A percentile compares a stretch with the other conserved stretches of the same genome.
These are phyloP conservation scores for Diaporthe sp. DNA, from an alignment of 2,329 filamentous ascomycete species.

Conservation along the genomic window DNA sequence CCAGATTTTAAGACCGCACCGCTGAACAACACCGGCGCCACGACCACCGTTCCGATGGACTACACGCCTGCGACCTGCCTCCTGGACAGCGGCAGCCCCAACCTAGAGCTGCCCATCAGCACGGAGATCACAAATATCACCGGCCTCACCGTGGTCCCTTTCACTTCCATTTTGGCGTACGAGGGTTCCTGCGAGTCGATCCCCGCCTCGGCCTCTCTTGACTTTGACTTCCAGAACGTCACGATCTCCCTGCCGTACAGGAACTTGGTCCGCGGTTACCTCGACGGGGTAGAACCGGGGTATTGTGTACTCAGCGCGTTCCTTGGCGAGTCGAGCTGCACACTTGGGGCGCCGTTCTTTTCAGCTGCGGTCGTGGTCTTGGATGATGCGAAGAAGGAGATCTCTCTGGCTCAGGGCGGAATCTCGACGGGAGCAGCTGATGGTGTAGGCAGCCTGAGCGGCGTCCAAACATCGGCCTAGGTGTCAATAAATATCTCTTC, in stretches of 20 bases:
- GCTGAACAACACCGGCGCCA: neutral
- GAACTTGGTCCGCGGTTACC: slow-evolving; percentile 6
- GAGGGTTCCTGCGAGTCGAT: slow-evolving; percentile 8
- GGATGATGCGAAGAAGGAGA: neutral
- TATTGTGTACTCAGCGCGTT: slow-evolving; percentile 21
- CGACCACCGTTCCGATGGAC: neutral
- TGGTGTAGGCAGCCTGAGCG: neutral
- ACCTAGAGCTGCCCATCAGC: slow-evolving; percentile 3
- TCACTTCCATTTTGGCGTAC: neutral
- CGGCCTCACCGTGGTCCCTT: neutral
- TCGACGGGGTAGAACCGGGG: slow-evolving; percentile 3
- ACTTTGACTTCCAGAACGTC: neutral
- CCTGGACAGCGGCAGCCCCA: slow-evolving; percentile 13
- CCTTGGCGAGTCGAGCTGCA: neutral
- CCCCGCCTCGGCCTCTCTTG: neutral
- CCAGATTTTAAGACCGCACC: neutral
- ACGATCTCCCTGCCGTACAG: slow-evolving; percentile 1
- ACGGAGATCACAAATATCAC: neutral
- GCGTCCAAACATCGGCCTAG: neutral
- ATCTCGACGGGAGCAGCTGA: neutral
- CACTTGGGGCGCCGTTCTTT: slow-evolving; percentile 2
- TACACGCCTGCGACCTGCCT: neutral
- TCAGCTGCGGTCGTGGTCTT: neutral
- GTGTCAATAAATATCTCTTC: neutral
- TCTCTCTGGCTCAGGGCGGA: neutral